Evolutionary conservation across 106 monocot species (phyloP).

Genomic region (Agapanthus africanus): DNA sequence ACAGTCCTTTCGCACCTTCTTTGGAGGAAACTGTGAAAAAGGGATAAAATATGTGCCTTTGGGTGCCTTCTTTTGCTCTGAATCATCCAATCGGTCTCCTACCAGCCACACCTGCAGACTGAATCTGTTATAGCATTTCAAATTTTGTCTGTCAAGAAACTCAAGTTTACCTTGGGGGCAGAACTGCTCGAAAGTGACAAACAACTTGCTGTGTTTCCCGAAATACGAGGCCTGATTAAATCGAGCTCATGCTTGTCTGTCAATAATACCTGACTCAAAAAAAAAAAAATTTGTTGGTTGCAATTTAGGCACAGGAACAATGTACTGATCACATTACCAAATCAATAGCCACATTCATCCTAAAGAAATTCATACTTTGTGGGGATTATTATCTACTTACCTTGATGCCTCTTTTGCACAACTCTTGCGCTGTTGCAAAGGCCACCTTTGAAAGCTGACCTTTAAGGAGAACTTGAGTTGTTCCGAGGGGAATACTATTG

Average conservation of each 20-base stretch:
- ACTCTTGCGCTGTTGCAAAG: conserved; percentile 20
- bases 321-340: too few relatives aligned
- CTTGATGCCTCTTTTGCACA: conserved; percentile 56
- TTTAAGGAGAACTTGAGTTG: conserved; percentile 42
- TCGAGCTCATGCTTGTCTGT: conserved; percentile 49
- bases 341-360: not conserved
- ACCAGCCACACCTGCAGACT: conserved; percentile 51
- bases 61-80: conserved; percentile 44
- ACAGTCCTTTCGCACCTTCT: conserved; percentile 48
- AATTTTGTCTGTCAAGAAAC: not conserved
- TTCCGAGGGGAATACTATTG: conserved; percentile 49
- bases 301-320: not conserved
- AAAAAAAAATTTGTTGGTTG: not conserved
- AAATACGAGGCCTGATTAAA: conserved; percentile 39
- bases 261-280: conserved; percentile 40
- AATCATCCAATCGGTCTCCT: conserved; percentile 33
- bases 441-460: conserved; percentile 55
- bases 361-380: not conserved
- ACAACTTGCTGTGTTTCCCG: conserved; percentile 11
- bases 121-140: too few relatives aligned
- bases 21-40: conserved; percentile 56
- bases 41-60: conserved; percentile 53
- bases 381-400: conserved; percentile 13
- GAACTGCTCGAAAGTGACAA: conserved; percentile 37
- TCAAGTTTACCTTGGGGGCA: conserved; percentile 32